phyloP scores from a whole-genome alignment of 495 filamentous ascomycete genomes.

The Copromyces sp. region DNA sequence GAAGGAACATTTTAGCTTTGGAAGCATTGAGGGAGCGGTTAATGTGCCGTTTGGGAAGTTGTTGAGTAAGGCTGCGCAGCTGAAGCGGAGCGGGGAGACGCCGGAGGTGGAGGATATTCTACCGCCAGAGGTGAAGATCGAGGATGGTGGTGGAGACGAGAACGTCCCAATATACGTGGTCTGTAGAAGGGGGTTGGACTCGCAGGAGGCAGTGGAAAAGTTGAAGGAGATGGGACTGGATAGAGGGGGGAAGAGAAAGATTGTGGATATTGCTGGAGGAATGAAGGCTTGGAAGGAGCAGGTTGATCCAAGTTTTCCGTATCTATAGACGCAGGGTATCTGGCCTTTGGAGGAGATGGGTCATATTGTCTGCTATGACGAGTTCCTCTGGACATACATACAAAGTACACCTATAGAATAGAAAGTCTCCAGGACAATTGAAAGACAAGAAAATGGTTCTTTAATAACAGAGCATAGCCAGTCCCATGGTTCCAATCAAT shows the following conservation, averaged over 20 bases:
- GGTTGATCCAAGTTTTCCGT: constrained; percentile 64
- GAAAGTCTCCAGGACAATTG: background rate
- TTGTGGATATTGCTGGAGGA: constrained; percentile 74
- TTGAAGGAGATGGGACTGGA: constrained; percentile 59
- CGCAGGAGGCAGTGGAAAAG: constrained; percentile 63
- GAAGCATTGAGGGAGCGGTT: constrained; percentile 57
- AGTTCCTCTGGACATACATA: background rate
- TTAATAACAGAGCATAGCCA: background rate
- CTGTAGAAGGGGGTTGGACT: constrained; percentile 83
- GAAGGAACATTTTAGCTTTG: constrained; percentile 74
- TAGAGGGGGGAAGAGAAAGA: constrained; percentile 42
- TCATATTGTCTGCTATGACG: background rate
- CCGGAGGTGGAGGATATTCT: background rate
- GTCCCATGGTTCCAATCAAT: background rate
- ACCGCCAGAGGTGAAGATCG: background rate
- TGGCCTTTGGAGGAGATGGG: background rate
- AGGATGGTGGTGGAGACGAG: background rate
- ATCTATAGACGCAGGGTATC: constrained; percentile 38
- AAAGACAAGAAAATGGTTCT: background rate
- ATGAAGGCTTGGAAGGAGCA: constrained; percentile 74
- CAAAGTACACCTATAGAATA: background rate
- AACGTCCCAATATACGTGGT: constrained; percentile 58
- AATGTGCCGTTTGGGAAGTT: constrained; percentile 66
- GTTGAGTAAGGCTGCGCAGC: constrained; percentile 20
- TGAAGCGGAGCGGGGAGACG: constrained; percentile 14